Evolutionary conservation across 805 yeast genomes (phyloP).

Genomic region (Saccharomycopsis sp.): DNA sequence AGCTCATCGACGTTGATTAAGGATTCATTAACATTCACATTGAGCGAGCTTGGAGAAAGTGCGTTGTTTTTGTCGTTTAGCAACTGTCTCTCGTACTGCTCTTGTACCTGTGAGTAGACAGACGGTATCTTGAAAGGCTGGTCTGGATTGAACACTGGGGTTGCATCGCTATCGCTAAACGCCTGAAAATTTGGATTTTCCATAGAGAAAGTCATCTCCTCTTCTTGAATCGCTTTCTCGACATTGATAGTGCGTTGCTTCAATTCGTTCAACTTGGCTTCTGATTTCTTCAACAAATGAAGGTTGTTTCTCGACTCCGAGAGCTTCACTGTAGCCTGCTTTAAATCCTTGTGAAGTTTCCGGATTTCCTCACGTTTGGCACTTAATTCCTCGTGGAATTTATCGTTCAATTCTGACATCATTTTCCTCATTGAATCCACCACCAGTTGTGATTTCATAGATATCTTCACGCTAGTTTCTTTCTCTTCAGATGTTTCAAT

Average conservation of each 20-base stretch:
- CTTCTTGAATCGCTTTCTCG: constrained; percentile 57
- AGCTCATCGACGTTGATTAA: constrained; percentile 9
- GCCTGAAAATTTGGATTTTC: constrained; percentile 28
- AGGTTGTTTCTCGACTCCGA: constrained; percentile 41
- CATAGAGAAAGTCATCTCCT: constrained; percentile 47
- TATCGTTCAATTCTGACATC: constrained; percentile 45
- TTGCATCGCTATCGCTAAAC: constrained; percentile 33
- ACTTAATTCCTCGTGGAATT: constrained; percentile 51
- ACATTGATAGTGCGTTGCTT: constrained; percentile 52
- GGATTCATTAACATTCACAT: not conserved
- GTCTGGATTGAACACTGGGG: constrained; percentile 65
- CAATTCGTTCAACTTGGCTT: constrained; percentile 39
- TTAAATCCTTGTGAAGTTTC: constrained; percentile 46
- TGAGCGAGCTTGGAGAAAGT: not conserved
- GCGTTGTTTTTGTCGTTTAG: not conserved
- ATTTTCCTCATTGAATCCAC: constrained; percentile 46
- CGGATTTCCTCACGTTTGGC: constrained; percentile 47
- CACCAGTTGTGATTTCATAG: constrained; percentile 35
- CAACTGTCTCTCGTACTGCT: constrained; percentile 21
- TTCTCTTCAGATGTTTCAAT: not conserved
- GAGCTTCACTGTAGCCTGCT: constrained; percentile 48
- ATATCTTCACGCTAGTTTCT: constrained; percentile 12
- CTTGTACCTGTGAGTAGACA: constrained; percentile 48
- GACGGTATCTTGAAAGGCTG: constrained; percentile 76
- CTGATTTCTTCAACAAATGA: constrained; percentile 45